A percentile compares a stretch with the other conserved stretches of the same genome.
These are phyloP conservation scores for Avena atlantica DNA, from an alignment of 176 grass and related monocot genomes.

Conservation along the genomic window DNA sequence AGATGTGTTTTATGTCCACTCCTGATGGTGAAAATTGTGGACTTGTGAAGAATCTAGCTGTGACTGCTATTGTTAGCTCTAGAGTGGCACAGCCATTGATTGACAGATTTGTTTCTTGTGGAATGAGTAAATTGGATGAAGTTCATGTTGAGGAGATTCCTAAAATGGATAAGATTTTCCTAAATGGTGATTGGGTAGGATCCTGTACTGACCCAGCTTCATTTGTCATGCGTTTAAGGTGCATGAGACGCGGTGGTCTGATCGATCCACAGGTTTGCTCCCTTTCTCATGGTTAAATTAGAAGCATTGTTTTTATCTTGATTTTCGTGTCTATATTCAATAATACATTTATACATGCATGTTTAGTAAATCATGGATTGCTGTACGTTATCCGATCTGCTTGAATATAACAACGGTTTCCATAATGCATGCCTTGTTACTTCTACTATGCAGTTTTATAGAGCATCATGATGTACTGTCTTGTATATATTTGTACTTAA, in stretches of 20 bases:
- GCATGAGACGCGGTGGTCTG: slow-evolving; percentile 67
- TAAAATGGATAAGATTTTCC: slow-evolving; percentile 74
- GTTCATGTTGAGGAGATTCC: slow-evolving; percentile 46
- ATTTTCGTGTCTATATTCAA: slow-evolving; percentile 29
- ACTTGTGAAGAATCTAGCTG: slow-evolving; percentile 90
- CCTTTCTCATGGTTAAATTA: slow-evolving; percentile 15
- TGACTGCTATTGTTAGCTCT: slow-evolving; percentile 85
- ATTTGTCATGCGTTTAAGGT: slow-evolving; percentile 80
- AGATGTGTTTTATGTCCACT: slow-evolving; percentile 93
- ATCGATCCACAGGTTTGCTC: slow-evolving; percentile 70
- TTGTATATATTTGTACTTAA: slow-evolving; percentile 12
- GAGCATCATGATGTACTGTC: slow-evolving; percentile 9
- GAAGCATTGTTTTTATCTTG: slow-evolving; percentile 26
- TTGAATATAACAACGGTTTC: slow-evolving; percentile 34
- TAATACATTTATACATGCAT: slow-evolving; percentile 17
- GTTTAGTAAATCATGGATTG: neutral
- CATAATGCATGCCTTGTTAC: slow-evolving; percentile 6
- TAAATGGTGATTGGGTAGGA: slow-evolving; percentile 89
- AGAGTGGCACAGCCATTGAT: slow-evolving; percentile 61
- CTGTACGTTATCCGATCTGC: slow-evolving; percentile 12
- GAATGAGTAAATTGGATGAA: slow-evolving; percentile 80
- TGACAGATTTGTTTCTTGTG: slow-evolving; percentile 83
- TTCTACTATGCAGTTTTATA: neutral
- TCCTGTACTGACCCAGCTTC: slow-evolving; percentile 68
- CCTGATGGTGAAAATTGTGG: slow-evolving; percentile 97